Base-by-base conservation (phyloP, 768 basidiomycete species). In the Russula sp. region DNA sequence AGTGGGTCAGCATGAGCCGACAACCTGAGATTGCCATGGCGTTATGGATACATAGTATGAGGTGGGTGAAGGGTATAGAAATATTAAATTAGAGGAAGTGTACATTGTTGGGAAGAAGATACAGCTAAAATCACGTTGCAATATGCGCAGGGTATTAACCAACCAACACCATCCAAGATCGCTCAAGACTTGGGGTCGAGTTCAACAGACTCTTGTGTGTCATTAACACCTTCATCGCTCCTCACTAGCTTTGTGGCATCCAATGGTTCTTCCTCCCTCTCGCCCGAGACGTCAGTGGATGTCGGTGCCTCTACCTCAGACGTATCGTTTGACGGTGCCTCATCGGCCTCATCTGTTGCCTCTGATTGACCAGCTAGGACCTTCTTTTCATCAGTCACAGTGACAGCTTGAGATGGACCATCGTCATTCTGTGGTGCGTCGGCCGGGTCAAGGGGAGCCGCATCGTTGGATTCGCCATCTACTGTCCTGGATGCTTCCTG, bases 321-420 rank as follows among this genome's bases (percentile, higher is more conserved):
- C 10, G 38, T 7, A n/a, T 63, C 61, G 11, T 22, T 52, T 9
- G 61, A 41, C 2, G 45, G 46, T 20, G 38, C 41, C 20, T 60
- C 63, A 45, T 49, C 29, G 18, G 38, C 41, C 20, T 60, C 63
- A 45, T 49, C 29, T 48, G 22, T 32, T 18, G 39, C 39, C n/a
- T 63, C 61, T 38, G 57, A 32, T 54, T 59, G 57, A 59, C 18
- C 47, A 11, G 20, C 14, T 5, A 50, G 5, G 46, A 10, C 46
- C 20, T 60, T 20, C 20, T 60, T 20, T 22, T 66, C 63, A 20
- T 55, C 49, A 46, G 48, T 49, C 48, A 10, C 52, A 9, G 60
- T 34, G 13, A n/a, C 22, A 1, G 43, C 58, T 54, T 55, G 59
- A 36, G 61, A 62, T 20, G 46, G 39, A 9, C 14, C n/a, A 11